Evolutionary conservation across 768 basidiomycete genomes (phyloP).

Genomic region (Amanita brunnescens): DNA sequence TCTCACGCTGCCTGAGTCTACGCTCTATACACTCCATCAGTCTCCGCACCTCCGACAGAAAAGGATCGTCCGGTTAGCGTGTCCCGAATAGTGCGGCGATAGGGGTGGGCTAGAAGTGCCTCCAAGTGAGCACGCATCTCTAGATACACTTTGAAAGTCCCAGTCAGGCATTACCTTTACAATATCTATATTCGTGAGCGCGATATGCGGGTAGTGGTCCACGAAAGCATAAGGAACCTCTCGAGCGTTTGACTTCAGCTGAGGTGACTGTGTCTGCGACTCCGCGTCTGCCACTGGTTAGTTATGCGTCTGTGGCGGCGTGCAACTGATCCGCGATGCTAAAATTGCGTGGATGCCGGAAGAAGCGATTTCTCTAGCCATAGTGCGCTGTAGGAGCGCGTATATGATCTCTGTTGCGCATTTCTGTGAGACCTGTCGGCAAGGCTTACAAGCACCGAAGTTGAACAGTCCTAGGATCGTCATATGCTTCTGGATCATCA

Average conservation of each 20-base stretch:
- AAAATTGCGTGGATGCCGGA: background rate
- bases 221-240: background rate
- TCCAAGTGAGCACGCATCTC: background rate
- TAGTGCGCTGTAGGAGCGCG: background rate
- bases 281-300: background rate
- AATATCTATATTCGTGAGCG: background rate
- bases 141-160: background rate
- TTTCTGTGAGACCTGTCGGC: background rate
- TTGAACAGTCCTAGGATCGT: background rate
- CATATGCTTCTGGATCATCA: conserved; percentile 3
- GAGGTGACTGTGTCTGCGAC: background rate
- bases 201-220: background rate
- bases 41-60: too few relatives aligned
- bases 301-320: background rate
- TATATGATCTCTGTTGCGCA: background rate
- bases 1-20: too few relatives aligned
- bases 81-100: background rate
- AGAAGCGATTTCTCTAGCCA: background rate
- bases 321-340: conserved; percentile 2
- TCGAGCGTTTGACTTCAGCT: background rate
- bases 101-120: conserved; percentile 1
- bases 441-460: background rate
- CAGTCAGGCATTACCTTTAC: background rate
- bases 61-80: background rate
- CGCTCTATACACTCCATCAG: too few relatives aligned